phyloP scores from a whole-genome alignment of 768 basidiomycete species.

The Epithele typhae region DNA sequence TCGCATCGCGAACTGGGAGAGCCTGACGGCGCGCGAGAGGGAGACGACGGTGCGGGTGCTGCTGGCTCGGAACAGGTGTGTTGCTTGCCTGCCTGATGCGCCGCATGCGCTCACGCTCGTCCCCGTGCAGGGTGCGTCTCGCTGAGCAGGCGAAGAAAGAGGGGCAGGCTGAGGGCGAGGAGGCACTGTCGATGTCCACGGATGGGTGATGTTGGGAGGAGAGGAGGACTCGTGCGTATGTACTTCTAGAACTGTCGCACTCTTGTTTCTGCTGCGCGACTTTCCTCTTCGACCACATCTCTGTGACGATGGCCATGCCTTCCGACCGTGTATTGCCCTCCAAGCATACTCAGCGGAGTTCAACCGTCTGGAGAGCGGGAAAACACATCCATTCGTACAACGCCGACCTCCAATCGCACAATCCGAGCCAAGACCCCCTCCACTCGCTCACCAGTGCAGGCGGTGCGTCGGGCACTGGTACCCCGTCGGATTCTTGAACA shows the following conservation, averaged over 20 bases:
- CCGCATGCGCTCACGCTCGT: background rate
- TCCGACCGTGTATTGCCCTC: too few relatives aligned
- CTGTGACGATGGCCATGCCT: too few relatives aligned
- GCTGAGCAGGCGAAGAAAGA: background rate
- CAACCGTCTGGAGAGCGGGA: too few relatives aligned
- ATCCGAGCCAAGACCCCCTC: too few relatives aligned
- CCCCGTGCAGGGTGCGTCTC: background rate
- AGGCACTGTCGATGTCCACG: background rate
- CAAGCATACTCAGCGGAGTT: too few relatives aligned
- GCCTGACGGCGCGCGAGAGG: slow-evolving; percentile 52
- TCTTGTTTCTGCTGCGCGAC: too few relatives aligned
- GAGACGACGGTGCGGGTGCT: slow-evolving; percentile 54
- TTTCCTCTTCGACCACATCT: too few relatives aligned
- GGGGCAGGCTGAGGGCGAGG: background rate
- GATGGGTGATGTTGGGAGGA: too few relatives aligned
- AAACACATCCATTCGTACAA: too few relatives aligned
- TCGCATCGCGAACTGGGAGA: slow-evolving; percentile 60
- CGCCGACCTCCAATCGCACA: too few relatives aligned
- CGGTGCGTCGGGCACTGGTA: slow-evolving; percentile 91
- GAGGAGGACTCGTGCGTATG: too few relatives aligned
- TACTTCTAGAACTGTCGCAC: too few relatives aligned
- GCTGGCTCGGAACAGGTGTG: slow-evolving; percentile 42
- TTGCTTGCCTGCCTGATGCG: background rate
- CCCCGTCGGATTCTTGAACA: slow-evolving; percentile 79
- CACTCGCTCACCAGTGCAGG: slow-evolving; percentile 80